A percentile compares a stretch with the other conserved stretches of the same genome.
Evolutionary conservation across 345 rosid species (phyloP).

Genomic region (Hibiscus trionum): DNA sequence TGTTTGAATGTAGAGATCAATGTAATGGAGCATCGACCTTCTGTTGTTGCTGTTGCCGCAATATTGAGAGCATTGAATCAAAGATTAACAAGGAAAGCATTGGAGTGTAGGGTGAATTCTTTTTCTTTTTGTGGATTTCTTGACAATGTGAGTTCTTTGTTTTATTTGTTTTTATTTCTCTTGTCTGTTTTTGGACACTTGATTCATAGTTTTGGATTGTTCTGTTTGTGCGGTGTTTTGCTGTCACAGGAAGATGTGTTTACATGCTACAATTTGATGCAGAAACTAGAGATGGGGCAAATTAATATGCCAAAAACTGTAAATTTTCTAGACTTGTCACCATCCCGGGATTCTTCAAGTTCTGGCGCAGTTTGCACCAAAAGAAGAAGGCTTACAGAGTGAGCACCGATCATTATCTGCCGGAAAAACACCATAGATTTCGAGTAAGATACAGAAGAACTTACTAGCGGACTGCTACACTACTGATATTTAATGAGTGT

Average conservation of each 20-base stretch:
- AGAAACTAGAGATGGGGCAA: slow-evolving; percentile 18
- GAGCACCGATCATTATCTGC: slow-evolving; percentile 7
- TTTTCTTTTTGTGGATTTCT: slow-evolving; percentile 26
- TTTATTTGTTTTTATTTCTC: background rate
- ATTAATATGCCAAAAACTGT: background rate
- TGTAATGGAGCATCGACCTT: slow-evolving; percentile 39
- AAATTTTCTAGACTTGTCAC: background rate
- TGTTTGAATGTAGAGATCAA: slow-evolving; percentile 29
- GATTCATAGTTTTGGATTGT: background rate
- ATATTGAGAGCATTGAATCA: slow-evolving; percentile 32
- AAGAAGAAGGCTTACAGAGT: background rate
- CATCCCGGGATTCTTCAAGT: slow-evolving; percentile 13
- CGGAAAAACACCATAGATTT: background rate
- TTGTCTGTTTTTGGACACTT: background rate
- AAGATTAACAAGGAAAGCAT: slow-evolving; percentile 26
- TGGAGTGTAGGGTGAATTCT: slow-evolving; percentile 32
- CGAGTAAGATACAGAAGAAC: background rate
- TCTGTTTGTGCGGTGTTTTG: background rate
- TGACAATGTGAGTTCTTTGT: slow-evolving; percentile 38
- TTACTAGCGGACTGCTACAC: background rate
- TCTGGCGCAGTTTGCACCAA: slow-evolving; percentile 8
- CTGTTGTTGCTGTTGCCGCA: slow-evolving; percentile 50
- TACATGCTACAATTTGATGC: slow-evolving; percentile 39
- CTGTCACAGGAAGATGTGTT: slow-evolving; percentile 43
- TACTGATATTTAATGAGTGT: background rate